Conservation (phyloP, 331 rosid genomes). For the Telfairia occidentalis region DNA sequence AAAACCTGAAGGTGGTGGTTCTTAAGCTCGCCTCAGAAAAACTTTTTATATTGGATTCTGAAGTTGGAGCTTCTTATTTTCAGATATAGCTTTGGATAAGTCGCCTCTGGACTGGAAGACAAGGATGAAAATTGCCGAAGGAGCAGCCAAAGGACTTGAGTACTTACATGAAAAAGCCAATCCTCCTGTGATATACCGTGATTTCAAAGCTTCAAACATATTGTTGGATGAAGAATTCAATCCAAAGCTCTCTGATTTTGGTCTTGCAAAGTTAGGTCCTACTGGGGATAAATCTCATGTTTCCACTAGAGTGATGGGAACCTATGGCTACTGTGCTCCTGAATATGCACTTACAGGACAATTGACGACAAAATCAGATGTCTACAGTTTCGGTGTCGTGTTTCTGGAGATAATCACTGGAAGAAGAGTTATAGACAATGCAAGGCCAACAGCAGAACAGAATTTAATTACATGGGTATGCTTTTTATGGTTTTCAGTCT, state of each 20-base stretch:
- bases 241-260: slow-evolving; percentile 85
- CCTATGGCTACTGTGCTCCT: slow-evolving; percentile 94
- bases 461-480: slow-evolving; percentile 77
- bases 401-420: slow-evolving; percentile 81
- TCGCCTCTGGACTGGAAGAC: slow-evolving; percentile 64
- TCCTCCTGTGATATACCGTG: slow-evolving; percentile 82
- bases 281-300: slow-evolving; percentile 74
- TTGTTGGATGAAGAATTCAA: slow-evolving; percentile 64
- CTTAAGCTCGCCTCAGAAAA: neutral
- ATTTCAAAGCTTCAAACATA: slow-evolving; percentile 86
- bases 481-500: neutral
- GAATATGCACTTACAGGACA: slow-evolving; percentile 84
- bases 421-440: slow-evolving; percentile 65
- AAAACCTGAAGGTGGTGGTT: neutral
- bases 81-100: slow-evolving; percentile 35
- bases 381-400: slow-evolving; percentile 81
- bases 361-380: slow-evolving; percentile 68
- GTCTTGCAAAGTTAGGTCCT: slow-evolving; percentile 92
- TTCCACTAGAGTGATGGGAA: slow-evolving; percentile 94
- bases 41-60: neutral
- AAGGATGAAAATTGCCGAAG: slow-evolving; percentile 81
- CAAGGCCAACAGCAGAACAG: slow-evolving; percentile 56
- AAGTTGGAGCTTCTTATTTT: slow-evolving; percentile 5
- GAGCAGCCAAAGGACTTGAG: slow-evolving; percentile 85
- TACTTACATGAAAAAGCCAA: slow-evolving; percentile 67